Base-by-base conservation (phyloP, 352 stramenopile genomes). In the Thraustotheca clavata region DNA sequence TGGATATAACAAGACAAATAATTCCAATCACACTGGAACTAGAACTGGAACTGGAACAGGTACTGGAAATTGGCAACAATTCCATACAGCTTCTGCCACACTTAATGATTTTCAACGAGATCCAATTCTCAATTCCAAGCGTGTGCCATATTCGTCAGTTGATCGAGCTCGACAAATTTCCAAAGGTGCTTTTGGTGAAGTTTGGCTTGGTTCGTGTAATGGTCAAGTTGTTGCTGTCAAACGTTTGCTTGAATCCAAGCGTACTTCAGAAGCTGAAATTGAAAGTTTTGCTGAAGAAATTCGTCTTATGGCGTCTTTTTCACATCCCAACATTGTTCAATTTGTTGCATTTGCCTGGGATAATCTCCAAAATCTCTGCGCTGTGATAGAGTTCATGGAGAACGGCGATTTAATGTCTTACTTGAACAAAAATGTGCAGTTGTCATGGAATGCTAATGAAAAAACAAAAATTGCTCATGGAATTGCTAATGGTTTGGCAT, bases 161-260 rank as follows among this genome's bases (percentile, higher is more conserved):
- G 88, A 85, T 60, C 89, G 88, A 60, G 88, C 82, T 34, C 82
- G 84, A 11, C 71, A 91, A 29, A 65, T 92, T 7, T 83, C 80
- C 5, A 89, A 90, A 54, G 83, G 83, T 60, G 83, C 80, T 27
- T 90, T 80, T 38, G 83, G 83, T 8, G 81, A 93, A 55, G 83
- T 93, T 14, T 93, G 81, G 81, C 61, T 89, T n/a, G 81, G 83
- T 7, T 78, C 89, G 67, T 88, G 86, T 49, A 80, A 90, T 62
- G 71, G 75, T 34, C 72, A 77, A 4, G 86, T 87, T 60, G 80
- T 92, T 16, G 83, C 83, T 3, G 80, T 92, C 68, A 92, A 92
- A 68, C 74, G 83, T 4, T 86, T 93, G 24, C 41, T 91, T 49
- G 83, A 82, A 41, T 79, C 89, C 62, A 89, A 88, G 70, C 81